Base-by-base conservation (phyloP, 768 basidiomycete species). In the Boletus pseudo-olivaceus region DNA sequence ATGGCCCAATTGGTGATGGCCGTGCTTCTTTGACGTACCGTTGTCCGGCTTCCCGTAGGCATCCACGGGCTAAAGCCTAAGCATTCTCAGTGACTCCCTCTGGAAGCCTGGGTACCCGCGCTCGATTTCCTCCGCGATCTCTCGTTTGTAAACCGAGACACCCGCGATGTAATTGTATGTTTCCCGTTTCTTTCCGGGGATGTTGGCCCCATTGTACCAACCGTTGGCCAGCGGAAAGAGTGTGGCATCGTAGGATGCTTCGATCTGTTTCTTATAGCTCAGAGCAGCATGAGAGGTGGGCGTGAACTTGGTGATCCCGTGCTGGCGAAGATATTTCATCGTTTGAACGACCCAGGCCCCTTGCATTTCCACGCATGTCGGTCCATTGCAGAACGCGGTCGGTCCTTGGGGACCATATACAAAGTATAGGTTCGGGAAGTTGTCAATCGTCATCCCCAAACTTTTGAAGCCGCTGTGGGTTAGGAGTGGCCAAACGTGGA, bases 371-470 rank as follows among this genome's bases (percentile, higher is more conserved):
- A 48, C 9, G 30, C 53, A 57, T 11, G 56, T 54, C 6, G 59
- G 55, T 2, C 44, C 59, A 5, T 53, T 57, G 34, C 47, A 56
- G 26, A 47, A 35, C 3, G 42, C 53, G 1, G 35, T 57, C 5
- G 61, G 61, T 26, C 54, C 62, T 2, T 60, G 62, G 2, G 62
- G 54, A 20, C 58, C 58, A 7, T 63, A 42, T 32, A 50, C 51
- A 19, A 60, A 56, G 39, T 27, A 63, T 1, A 63, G 51, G 40
- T 57, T 61, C 26, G 50, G 59, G 48, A 64, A 54, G 12, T 60
- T 60, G 9, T 60, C 53, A 14, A 60, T 56, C 19, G 59, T 32
- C 58, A 59, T 37, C 9, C 58, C 52, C 3, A 59, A 39, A 19
- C 58, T 57, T 39, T 46, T 20, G 4, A 17, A 9, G 10, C 12